These are phyloP conservation scores for Escovopsis sp. DNA, from an alignment of 2,329 filamentous ascomycete genomes.

Conservation along the genomic window DNA sequence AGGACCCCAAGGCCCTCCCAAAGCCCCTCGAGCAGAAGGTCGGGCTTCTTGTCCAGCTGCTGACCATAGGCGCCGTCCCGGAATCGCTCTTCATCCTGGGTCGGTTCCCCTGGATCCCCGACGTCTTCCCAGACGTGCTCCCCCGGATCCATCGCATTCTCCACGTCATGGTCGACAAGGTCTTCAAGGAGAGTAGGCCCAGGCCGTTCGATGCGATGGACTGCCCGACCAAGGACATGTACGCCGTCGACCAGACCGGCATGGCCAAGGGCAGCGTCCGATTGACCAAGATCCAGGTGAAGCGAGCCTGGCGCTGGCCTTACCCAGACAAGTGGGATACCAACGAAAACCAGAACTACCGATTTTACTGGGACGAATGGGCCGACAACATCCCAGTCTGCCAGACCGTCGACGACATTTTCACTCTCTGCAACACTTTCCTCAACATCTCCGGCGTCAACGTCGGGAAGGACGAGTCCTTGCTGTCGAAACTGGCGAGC, in stretches of 20 bases:
- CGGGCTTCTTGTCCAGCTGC: slow-evolving; percentile 64
- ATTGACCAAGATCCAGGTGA: slow-evolving; percentile 41
- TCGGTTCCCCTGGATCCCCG: slow-evolving; percentile 82
- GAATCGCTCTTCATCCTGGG: slow-evolving; percentile 88
- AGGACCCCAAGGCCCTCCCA: slow-evolving; percentile 39
- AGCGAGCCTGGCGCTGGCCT: slow-evolving; percentile 67
- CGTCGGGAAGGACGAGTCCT: slow-evolving; percentile 67
- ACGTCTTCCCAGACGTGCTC: slow-evolving; percentile 68
- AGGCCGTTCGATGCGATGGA: slow-evolving; percentile 15
- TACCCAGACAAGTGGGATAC: slow-evolving; percentile 64
- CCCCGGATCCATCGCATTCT: slow-evolving; percentile 73
- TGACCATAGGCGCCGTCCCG: slow-evolving; percentile 83
- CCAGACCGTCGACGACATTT: slow-evolving; percentile 79
- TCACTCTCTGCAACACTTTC: slow-evolving; percentile 70
- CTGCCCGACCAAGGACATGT: slow-evolving; percentile 29
- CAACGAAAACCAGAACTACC: slow-evolving; percentile 64
- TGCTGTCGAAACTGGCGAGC: slow-evolving; percentile 69
- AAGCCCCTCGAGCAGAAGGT: slow-evolving; percentile 83
- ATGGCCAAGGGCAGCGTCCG: slow-evolving; percentile 55
- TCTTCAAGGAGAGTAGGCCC: slow-evolving; percentile 39
- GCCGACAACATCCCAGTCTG: slow-evolving; percentile 84
- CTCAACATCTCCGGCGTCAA: slow-evolving; percentile 77
- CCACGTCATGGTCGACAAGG: slow-evolving; percentile 64
- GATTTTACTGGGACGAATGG: slow-evolving; percentile 98
- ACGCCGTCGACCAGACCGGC: slow-evolving; percentile 47